A percentile compares a stretch with the other conserved stretches of the same genome.
These are phyloP conservation scores for Melampsora abietis-canadensis DNA, from an alignment of 1,284 basidiomycete genomes.

Conservation along the genomic window DNA sequence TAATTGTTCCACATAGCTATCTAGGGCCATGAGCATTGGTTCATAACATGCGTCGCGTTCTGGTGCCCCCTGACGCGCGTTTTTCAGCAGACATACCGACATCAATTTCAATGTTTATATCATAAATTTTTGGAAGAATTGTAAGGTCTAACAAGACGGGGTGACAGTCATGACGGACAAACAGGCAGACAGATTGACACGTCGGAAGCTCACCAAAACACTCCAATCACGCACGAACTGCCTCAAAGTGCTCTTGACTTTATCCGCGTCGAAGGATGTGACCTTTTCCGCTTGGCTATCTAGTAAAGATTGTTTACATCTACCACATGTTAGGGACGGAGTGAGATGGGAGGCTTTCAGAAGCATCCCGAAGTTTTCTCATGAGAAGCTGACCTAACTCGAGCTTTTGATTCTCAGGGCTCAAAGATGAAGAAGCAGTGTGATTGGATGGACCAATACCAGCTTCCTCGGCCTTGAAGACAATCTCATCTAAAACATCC, in stretches of 20 bases:
- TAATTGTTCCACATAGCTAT: constrained; percentile 63
- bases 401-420: not conserved
- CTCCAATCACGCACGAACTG: constrained; percentile 91
- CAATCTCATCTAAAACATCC: constrained; percentile 27
- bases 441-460: constrained; percentile 11
- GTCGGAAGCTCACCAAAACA: constrained; percentile 60
- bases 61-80: constrained; percentile 60
- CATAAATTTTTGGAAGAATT: too few relatives aligned
- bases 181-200: constrained; percentile 4
- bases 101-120: not conserved
- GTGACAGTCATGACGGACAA: constrained; percentile 32
- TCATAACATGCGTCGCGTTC: constrained; percentile 75
- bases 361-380: too few relatives aligned
- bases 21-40: constrained; percentile 72
- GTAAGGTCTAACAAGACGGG: not conserved
- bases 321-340: too few relatives aligned
- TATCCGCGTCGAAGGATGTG: constrained; percentile 45
- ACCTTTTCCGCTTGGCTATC: constrained; percentile 63
- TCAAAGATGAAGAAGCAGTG: not conserved
- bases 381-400: too few relatives aligned
- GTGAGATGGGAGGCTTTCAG: not conserved
- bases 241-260: constrained; percentile 70
- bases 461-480: constrained; percentile 12
- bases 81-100: constrained; percentile 7
- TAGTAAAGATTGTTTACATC: too few relatives aligned